Base-by-base conservation (phyloP, 768 basidiomycete genomes). In the Tylopilus subfusipes region DNA sequence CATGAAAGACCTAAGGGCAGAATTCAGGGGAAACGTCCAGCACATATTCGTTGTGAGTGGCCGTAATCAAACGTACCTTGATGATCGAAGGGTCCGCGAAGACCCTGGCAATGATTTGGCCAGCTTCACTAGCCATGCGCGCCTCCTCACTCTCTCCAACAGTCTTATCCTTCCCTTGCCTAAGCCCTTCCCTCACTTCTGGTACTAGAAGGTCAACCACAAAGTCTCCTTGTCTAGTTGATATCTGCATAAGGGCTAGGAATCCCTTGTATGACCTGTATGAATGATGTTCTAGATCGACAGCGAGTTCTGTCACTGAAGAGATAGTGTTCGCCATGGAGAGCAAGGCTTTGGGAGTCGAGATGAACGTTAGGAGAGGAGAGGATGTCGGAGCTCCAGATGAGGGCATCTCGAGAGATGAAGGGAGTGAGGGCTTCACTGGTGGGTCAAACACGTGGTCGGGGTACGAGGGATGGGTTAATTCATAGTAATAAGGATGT, bases 251-350 rank as follows among this genome's bases (percentile, higher is more conserved):
- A 52, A 99, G 74, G 65, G 94, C 97, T 24, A 97, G 78, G 63
- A 98, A 93, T 2, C 97, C 96, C 12, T 72, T 69, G 67, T 88
- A 98, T 5, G 87, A 84, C 34, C 94, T 80, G 62, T 88, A 90
- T 57, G 82, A 87, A 76, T 98, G 94, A 66, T 98, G 90, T 72
- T 99, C 96, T 27, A 99, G 75, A 72, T 99, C 97, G 24, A 99
- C 79, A 0, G 97, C 96, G 50, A 98, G 84, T 69, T 96, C 94
- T 24, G 72, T 72, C n/a, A 77, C 79, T 6, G 68, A 65, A 25
- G 80, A 79, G n/a, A 98, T 78, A 53, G 81, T 78, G 13, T 77
- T 78, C 5, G 95, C 75, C 82, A 97, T 85, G 30, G 63, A 66
- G 13, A 79, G 69, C 40, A 97, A 76, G 6, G 75, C 73, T 18